phyloP scores from a whole-genome alignment of 768 basidiomycete genomes.

The Boletus vermiculosoides region DNA sequence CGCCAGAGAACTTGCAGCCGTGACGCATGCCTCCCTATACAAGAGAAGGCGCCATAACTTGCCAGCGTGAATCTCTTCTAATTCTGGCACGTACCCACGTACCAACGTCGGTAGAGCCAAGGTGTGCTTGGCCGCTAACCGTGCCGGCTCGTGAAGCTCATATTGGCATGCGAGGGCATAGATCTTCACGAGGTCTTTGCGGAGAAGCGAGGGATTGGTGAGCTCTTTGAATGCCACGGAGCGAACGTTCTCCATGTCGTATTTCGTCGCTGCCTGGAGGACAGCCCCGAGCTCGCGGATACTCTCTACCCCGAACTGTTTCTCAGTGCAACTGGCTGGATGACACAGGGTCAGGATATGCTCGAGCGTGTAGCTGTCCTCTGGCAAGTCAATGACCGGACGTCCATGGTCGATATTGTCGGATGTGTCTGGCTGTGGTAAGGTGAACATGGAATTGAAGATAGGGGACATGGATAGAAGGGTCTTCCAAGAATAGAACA shows the following conservation, averaged over 20 bases:
- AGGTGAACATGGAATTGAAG: conserved; percentile 14
- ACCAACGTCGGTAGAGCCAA: conserved; percentile 4
- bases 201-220: not conserved
- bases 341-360: conserved; percentile 12
- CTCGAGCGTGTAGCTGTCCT: conserved; percentile 7
- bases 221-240: conserved; percentile 4
- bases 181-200: conserved; percentile 1
- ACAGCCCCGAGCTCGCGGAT: conserved; percentile 4
- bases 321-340: not conserved
- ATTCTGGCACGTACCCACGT: conserved; percentile 1
- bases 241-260: conserved; percentile 14
- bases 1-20: not conserved
- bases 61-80: conserved; percentile 13
- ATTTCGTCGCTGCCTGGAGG: conserved; percentile 14
- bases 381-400: conserved; percentile 11
- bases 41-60: conserved; percentile 3
- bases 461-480: conserved; percentile 13
- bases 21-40: conserved; percentile 9
- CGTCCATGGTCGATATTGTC: not conserved
- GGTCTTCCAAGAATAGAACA: conserved; percentile 9
- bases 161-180: conserved; percentile 17
- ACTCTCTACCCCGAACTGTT: not conserved
- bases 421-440: conserved; percentile 4
- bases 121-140: conserved; percentile 10
- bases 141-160: not conserved